Conservation (phyloP, 2,329 filamentous ascomycete species). For the Sclerotinia borealis region DNA sequence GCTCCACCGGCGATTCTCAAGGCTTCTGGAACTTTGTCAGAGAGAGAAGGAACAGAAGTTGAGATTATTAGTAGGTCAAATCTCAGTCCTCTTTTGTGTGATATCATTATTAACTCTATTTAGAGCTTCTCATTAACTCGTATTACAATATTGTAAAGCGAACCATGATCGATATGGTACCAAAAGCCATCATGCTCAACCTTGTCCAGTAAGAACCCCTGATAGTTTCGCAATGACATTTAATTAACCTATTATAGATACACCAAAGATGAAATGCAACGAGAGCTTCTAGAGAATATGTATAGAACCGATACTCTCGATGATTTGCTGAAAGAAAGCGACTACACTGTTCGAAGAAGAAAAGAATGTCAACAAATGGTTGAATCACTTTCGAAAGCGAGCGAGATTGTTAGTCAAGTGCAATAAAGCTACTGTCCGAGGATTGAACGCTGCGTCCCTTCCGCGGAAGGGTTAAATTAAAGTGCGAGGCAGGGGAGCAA, state of each 20-base stretch:
- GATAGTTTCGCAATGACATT: background rate
- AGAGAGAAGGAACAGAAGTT: conserved; percentile 92
- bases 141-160: conserved; percentile 98
- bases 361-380: conserved; percentile 99
- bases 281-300: conserved; percentile 94
- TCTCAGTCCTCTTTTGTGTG: background rate
- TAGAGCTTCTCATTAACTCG: conserved; percentile 88
- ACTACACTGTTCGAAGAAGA: conserved; percentile 88
- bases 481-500: conserved; percentile 13
- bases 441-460: conserved; percentile 17
- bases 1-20: conserved; percentile 87
- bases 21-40: conserved; percentile 86
- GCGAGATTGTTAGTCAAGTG: conserved; percentile 87
- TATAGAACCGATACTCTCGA: conserved; percentile 88
- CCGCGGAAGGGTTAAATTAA: conserved; percentile 12
- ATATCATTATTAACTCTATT: conserved; percentile 17
- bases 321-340: conserved; percentile 93
- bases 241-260: conserved; percentile 47
- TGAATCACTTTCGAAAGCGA: conserved; percentile 80
- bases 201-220: conserved; percentile 73
- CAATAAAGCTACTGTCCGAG: conserved; percentile 26
- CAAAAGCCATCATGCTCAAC: conserved; percentile 97
- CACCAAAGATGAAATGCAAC: conserved; percentile 98
- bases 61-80: conserved; percentile 85
- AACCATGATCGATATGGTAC: conserved; percentile 99